phyloP scores from a whole-genome alignment of 345 rosid genomes.

The Eucalyptus dawsonii region DNA sequence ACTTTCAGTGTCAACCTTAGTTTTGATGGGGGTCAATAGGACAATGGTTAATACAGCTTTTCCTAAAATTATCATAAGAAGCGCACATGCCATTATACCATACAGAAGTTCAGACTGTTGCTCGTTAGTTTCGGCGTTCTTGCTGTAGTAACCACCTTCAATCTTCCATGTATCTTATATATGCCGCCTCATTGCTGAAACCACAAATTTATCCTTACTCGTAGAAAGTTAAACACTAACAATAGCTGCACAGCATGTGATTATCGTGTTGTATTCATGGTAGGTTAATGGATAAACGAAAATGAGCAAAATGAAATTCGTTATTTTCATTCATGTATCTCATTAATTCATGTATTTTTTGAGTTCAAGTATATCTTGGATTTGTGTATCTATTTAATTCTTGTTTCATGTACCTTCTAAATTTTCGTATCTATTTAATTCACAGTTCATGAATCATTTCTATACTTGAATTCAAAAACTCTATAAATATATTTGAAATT shows the following conservation, averaged over 20 bases:
- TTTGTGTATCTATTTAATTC: no score
- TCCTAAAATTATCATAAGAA: not conserved
- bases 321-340: no score
- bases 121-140: not conserved
- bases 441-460: fast-evolving
- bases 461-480: no score
- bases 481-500: no score
- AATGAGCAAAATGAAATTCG: no score
- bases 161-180: not conserved
- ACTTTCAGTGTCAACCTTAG: not conserved
- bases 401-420: no score
- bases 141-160: not conserved
- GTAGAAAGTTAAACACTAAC: not conserved
- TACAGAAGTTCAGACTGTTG: not conserved
- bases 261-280: no score
- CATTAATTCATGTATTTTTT: no score
- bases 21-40: not conserved
- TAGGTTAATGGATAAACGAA: no score
- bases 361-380: no score
- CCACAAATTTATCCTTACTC: not conserved
- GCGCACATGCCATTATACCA: not conserved
- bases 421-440: no score
- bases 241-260: not conserved
- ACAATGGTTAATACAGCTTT: not conserved
- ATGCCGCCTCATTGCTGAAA: not conserved